Conservation (phyloP, 2,329 filamentous ascomycete genomes). For the Chaetomiaceae sp. region DNA sequence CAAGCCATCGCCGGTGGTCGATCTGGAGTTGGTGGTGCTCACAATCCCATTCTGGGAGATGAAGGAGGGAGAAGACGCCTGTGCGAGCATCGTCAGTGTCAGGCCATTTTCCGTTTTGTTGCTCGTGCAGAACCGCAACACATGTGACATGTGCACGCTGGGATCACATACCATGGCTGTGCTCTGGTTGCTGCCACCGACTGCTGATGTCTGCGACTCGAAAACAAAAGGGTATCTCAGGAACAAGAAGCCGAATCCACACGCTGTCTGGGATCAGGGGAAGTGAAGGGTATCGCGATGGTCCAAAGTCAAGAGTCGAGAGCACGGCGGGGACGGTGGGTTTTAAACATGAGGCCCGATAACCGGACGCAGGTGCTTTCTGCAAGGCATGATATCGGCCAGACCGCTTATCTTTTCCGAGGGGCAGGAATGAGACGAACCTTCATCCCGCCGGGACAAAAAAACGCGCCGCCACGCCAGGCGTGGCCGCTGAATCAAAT, state of each 20-base stretch:
- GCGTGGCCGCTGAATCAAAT: not conserved
- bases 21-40: not conserved
- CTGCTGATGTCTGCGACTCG: too few species aligned
- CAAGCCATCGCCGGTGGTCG: not conserved
- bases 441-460: not conserved
- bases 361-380: not conserved
- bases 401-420: not conserved
- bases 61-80: conserved; percentile 2
- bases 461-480: too few species aligned
- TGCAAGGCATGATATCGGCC: not conserved
- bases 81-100: not conserved
- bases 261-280: not conserved
- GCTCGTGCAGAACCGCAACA: not conserved
- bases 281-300: not conserved
- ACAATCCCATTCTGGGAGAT: conserved; percentile 14
- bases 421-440: not conserved
- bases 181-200: not conserved
- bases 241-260: too few species aligned
- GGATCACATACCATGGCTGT: conserved; percentile 7
- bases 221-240: too few species aligned
- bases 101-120: not conserved
- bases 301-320: not conserved
- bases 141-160: not conserved
- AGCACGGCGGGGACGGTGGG: not conserved
- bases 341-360: not conserved